Base-by-base conservation (phyloP, 371 early-diverging fungal species). In the Actinomortierella wolfii region DNA sequence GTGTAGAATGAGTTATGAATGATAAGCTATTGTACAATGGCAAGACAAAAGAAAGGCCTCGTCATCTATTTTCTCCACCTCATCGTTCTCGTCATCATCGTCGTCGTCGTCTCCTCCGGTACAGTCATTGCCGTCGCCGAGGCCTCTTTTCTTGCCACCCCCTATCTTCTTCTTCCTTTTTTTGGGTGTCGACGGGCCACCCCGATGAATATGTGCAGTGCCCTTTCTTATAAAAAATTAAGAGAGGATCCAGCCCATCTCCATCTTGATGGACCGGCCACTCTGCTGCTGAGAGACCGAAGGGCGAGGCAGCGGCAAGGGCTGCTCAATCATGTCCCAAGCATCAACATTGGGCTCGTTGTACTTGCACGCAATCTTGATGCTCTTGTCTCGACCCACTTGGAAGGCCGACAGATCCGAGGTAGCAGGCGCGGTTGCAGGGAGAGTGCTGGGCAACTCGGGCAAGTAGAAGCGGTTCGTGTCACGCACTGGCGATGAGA, bases 221-320 rank as follows among this genome's bases (percentile, higher is more conserved):
- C 34, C 34, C 34, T 34, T 34, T 34, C 7, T 11, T 34, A 34
- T n/a, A n/a, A n/a, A n/a, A n/a, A 11, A 11, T 58, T 57, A 71
- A 1, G 73, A 71, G 4, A 71, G 61, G 21, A 71, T 65, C 73
- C 73, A 71, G 26, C 73, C 73, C 73, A 71, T 71, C 59, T 71
- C 73, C 73, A 71, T 71, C 63, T 71, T 71, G 62, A 62, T 53
- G 14, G 73, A 66, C 26, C 73, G 73, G 2, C 62, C 66, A 14
- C 62, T 61, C 57, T 66, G 65, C 2, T 61, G 64, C 17, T 58
- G 59, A 34, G 34, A 4, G 34, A 34, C 11, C 34, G 34, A 34
- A 4, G 34, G 34, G 34, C 34, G 34, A 34, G 34, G 34, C 59
- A 66, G 13, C 2, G 73, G 62, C 29, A 71, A 46, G 9, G 73